phyloP scores from a whole-genome alignment of 257 asterid genomes.

The Paulownia fortunei region DNA sequence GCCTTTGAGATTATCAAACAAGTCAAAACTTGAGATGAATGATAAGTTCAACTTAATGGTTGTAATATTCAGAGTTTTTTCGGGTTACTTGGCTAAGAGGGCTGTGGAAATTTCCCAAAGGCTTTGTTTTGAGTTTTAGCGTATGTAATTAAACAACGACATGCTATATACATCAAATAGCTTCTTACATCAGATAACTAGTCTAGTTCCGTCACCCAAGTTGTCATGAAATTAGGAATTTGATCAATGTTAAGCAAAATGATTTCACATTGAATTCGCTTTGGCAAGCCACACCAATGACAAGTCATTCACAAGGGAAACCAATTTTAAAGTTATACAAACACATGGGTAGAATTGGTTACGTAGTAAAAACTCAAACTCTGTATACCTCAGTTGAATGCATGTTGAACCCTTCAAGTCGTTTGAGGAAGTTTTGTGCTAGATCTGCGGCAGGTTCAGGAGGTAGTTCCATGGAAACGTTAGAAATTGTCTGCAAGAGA shows the following conservation, averaged over 20 bases:
- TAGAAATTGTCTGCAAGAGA: constrained; percentile 91
- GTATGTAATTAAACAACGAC: neutral
- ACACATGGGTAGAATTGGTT: neutral
- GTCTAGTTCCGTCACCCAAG: neutral
- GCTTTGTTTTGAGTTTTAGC: neutral
- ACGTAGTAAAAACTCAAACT: constrained; percentile 1
- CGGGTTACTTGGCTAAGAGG: neutral
- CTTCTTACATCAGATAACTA: neutral
- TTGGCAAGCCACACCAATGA: neutral
- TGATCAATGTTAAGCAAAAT: neutral
- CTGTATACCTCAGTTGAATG: constrained; percentile 87
- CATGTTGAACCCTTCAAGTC: constrained; percentile 87
- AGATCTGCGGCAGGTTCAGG: constrained; percentile 91
- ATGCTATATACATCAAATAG: neutral
- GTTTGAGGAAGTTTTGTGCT: constrained; percentile 78
- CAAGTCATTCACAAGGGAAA: neutral
- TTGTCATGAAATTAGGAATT: neutral
- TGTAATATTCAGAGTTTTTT: neutral
- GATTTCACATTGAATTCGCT: neutral
- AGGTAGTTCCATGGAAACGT: constrained; percentile 79
- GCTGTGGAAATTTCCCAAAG: neutral
- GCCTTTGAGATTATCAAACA: constrained; percentile 20
- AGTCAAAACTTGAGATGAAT: neutral
- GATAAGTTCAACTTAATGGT: neutral
- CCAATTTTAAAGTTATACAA: neutral